Evolutionary conservation across 2,329 filamentous ascomycete species (phyloP).

Genomic region (Bipolaris sorokiniana): DNA sequence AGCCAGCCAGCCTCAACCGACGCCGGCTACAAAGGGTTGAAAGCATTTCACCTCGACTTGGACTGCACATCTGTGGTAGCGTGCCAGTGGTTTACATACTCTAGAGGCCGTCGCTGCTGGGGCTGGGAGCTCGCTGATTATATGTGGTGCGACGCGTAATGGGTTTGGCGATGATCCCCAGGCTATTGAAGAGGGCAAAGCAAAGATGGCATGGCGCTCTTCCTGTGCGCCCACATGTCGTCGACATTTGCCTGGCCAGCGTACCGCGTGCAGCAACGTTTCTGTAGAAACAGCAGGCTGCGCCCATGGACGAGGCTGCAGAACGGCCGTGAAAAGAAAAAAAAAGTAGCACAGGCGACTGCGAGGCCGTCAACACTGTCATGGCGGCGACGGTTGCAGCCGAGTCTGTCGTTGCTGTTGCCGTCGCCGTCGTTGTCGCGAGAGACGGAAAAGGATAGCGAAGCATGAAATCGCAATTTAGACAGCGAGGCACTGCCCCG

Average conservation of each 20-base stretch:
- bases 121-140: constrained; percentile 18
- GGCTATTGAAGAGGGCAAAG: constrained; percentile 7
- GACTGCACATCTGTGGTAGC: not conserved
- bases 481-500: constrained; percentile 4
- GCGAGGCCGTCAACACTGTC: constrained; percentile 1
- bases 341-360: not conserved
- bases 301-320: constrained; percentile 1
- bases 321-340: not conserved
- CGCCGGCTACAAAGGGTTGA: not conserved
- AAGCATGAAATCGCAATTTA: constrained; percentile 14
- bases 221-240: not conserved
- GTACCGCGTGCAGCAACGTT: constrained; percentile 9
- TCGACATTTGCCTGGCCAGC: constrained; percentile 2
- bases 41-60: too few relatives aligned
- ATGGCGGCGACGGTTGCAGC: not conserved
- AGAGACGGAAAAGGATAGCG: not conserved
- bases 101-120: constrained; percentile 1
- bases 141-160: constrained; percentile 45
- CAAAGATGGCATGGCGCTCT: constrained; percentile 4
- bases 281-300: constrained; percentile 7
- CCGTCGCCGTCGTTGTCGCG: not conserved
- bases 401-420: not conserved
- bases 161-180: constrained; percentile 3
- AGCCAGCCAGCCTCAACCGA: too few relatives aligned
- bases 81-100: not conserved